Evolutionary conservation across 306 rosid genomes (phyloP).

Genomic region (Alnus rubra): DNA sequence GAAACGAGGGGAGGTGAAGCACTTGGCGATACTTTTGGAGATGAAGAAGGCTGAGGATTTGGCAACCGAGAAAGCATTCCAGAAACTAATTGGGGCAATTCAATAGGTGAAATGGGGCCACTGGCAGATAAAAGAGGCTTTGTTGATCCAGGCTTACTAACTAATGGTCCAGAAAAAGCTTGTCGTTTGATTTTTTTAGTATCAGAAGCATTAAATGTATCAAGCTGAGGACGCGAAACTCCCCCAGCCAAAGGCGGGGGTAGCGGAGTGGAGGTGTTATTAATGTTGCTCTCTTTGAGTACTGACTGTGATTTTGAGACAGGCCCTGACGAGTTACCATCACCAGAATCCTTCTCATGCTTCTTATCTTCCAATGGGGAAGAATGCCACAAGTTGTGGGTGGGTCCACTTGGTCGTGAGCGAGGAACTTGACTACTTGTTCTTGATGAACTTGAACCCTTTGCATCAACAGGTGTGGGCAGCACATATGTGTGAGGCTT

Average conservation of each 20-base stretch:
- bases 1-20: constrained; percentile 77
- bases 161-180: constrained; percentile 78
- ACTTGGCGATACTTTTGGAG: constrained; percentile 72
- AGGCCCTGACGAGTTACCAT: constrained; percentile 44
- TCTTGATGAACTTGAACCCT: constrained; percentile 44
- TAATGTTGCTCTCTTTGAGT: constrained; percentile 60
- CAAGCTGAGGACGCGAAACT: constrained; percentile 48
- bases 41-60: constrained; percentile 62
- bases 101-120: constrained; percentile 39
- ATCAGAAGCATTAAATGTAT: constrained; percentile 47
- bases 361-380: constrained; percentile 71
- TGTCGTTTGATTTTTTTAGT: constrained; percentile 52
- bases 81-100: constrained; percentile 42
- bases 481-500: constrained; percentile 73
- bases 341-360: constrained; percentile 52
- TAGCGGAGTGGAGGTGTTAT: constrained; percentile 43
- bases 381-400: constrained; percentile 69
- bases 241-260: constrained; percentile 72
- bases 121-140: constrained; percentile 47
- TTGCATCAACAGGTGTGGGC: constrained; percentile 73
- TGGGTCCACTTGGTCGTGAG: constrained; percentile 51
- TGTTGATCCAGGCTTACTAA: constrained; percentile 53
- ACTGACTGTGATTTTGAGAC: constrained; percentile 40
- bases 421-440: constrained; percentile 42
- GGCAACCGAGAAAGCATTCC: constrained; percentile 54